Evolutionary conservation across 192 early-diverging fungal species (phyloP), one percentile per base, ranked within the genome.

Genomic region (Podila epigama): DNA sequence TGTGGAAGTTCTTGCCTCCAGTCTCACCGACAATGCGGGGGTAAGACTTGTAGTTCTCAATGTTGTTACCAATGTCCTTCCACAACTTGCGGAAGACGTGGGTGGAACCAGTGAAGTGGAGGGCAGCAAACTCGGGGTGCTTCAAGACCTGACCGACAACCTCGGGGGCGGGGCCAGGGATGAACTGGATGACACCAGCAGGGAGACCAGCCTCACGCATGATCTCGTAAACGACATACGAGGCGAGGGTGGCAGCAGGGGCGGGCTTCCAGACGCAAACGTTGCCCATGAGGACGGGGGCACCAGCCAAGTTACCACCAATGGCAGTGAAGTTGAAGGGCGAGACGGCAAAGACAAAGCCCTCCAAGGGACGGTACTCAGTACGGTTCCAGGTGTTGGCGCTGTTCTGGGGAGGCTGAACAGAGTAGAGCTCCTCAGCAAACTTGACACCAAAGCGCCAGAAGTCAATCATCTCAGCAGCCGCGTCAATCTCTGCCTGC

Each of bases 321-420:
- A 99, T 99, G 60, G 97, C 97, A 39, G 97, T 99, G 80, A 99
- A 99, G 85, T 99, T 99, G 89, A 99, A 99, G 25, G 97, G 97
- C 31, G 96, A 95, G 68, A 97, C 94, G 35, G 96, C 97, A 57
- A 94, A 91, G 34, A 99, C 96, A 69, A 98, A 97, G n/a, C 97
- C 97, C 83, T 99, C 97, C 40, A 99, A 87, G 34, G 93, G 88
- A 40, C 97, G 92, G 86, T 96, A 97, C 86, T 99, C 97, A 67
- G 90, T 85, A 63, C 96, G 89, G 86, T 99, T 99, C 97, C 97
- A 99, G 48, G 85, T 88, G 36, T 88, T 86, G 28, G 87, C 63
- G 13, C 92, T 70, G 86, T 97, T 96, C 84, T 91, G 90, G 63
- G 93, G 88, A 34, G 97, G 96, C 87, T 99, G 97, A 69, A 94